Evolutionary conservation across 768 basidiomycete species (phyloP).

Genomic region (Obba rivulosa): DNA sequence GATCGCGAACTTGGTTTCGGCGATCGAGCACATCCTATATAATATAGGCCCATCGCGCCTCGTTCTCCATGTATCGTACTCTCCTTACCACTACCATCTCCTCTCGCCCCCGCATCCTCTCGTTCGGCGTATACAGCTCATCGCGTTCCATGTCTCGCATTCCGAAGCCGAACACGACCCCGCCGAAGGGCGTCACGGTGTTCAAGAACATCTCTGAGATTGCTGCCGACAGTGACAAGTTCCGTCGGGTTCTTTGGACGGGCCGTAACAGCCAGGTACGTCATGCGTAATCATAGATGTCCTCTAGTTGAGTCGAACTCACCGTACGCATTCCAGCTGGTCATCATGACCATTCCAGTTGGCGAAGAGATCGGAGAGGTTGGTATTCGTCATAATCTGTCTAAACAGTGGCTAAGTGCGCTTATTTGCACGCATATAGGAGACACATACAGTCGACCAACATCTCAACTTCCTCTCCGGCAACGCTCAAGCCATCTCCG

Average conservation of each 20-base stretch:
- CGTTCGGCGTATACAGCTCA: no score
- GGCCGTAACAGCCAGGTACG: constrained; percentile 22
- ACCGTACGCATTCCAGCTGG: constrained; percentile 9
- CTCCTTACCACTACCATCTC: no score
- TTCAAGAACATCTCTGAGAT: constrained; percentile 18
- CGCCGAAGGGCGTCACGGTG: constrained; percentile 20
- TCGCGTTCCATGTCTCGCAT: background rate
- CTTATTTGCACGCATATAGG: constrained; percentile 6
- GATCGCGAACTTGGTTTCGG: no score
- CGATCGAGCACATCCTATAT: no score
- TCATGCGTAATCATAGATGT: background rate
- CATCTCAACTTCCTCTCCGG: constrained; percentile 23
- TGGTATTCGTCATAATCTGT: background rate
- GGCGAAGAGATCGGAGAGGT: constrained; percentile 24
- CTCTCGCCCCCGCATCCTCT: background rate
- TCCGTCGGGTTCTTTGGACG: constrained; percentile 22
- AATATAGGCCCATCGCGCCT: background rate
- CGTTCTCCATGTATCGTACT: background rate
- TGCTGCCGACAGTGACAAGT: constrained; percentile 23
- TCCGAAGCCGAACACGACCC: constrained; percentile 22
- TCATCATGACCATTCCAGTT: constrained; percentile 25
- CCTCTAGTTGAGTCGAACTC: background rate
- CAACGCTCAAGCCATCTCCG: constrained; percentile 18
- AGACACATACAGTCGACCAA: constrained; percentile 24
- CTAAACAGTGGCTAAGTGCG: background rate